Evolutionary conservation across 164 flowering plant species (phyloP).

Genomic region (Houttuynia cordata): DNA sequence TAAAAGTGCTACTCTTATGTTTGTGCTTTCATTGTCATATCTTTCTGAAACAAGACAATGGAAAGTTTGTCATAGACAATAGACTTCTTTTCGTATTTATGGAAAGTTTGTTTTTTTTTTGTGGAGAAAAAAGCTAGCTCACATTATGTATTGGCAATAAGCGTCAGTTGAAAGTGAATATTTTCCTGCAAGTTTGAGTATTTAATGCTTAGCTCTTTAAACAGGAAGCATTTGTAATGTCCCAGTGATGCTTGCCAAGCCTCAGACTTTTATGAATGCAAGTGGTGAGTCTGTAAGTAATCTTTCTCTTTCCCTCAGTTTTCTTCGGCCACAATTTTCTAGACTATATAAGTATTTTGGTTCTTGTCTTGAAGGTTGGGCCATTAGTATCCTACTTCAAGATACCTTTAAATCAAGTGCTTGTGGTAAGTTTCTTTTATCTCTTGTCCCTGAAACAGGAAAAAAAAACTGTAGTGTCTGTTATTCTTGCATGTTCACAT

Average conservation of each 20-base stretch:
- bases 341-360: neutral
- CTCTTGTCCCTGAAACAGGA: neutral
- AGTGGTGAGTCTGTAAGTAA: constrained; percentile 98
- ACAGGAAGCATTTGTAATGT: constrained; percentile 72
- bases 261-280: constrained; percentile 91
- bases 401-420: constrained; percentile 87
- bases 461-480: neutral
- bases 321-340: neutral
- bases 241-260: constrained; percentile 91
- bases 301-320: neutral
- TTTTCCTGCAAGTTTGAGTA: neutral
- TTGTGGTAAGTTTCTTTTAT: constrained; percentile 43
- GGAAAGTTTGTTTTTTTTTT: neutral
- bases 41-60: neutral
- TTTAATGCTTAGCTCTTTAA: neutral
- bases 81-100: no score
- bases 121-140: neutral
- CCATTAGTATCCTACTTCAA: constrained; percentile 74
- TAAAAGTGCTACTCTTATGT: no score
- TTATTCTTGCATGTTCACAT: neutral
- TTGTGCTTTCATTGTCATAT: neutral
- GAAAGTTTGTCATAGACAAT: neutral
- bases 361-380: constrained; percentile 51
- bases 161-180: neutral
- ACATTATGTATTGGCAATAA: no score